Evolutionary conservation across 345 rosid species (phyloP).

Genomic region (Eutrema yunnanense): DNA sequence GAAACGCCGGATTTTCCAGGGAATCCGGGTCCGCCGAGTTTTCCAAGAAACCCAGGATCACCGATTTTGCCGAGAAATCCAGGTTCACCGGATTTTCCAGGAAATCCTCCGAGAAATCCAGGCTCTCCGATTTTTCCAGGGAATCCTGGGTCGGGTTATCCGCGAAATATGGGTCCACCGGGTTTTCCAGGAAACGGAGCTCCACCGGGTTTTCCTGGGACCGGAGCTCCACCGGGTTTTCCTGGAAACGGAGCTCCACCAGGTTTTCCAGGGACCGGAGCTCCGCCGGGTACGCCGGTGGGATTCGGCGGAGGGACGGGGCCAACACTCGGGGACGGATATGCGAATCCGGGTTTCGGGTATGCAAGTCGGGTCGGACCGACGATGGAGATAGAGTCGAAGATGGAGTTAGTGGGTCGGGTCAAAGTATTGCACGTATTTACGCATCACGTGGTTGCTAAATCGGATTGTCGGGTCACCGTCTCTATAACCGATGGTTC

Average conservation of each 20-base stretch:
- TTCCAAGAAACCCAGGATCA: background rate
- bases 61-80: conserved; percentile 14
- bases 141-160: conserved; percentile 8
- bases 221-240: background rate
- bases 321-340: conserved; percentile 28
- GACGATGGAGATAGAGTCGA: conserved; percentile 82
- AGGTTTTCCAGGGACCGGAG: conserved; percentile 20
- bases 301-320: conserved; percentile 24
- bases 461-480: conserved; percentile 60
- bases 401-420: conserved; percentile 73
- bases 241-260: conserved; percentile 24
- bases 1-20: conserved; percentile 1
- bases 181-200: conserved; percentile 16
- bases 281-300: conserved; percentile 20
- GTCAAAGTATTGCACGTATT: conserved; percentile 73
- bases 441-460: conserved; percentile 73
- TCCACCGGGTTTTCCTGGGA: conserved; percentile 13
- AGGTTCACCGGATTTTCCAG: conserved; percentile 17
- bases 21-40: background rate
- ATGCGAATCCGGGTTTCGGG: conserved; percentile 28
- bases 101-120: background rate
- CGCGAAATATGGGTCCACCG: conserved; percentile 28
- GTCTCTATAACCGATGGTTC: conserved; percentile 76
- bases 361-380: conserved; percentile 59
- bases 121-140: conserved; percentile 17